Evolutionary conservation across 805 yeast species (phyloP).

Genomic region (Saturnispora dispora): DNA sequence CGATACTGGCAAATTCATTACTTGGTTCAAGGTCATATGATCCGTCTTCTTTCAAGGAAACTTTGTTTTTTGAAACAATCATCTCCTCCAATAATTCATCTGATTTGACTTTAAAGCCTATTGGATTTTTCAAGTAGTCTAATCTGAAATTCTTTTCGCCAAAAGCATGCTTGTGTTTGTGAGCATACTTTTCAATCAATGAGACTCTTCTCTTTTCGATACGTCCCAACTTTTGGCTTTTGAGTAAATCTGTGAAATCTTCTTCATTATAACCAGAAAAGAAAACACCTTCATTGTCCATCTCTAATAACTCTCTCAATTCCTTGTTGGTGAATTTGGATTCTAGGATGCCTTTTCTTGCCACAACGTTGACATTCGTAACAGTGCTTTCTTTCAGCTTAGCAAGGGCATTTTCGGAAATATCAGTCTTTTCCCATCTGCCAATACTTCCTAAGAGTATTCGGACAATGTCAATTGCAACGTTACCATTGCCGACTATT

Average conservation of each 20-base stretch:
- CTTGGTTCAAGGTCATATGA: slow-evolving; percentile 26
- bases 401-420: slow-evolving; percentile 50
- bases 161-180: slow-evolving; percentile 3
- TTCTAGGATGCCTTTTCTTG: slow-evolving; percentile 76
- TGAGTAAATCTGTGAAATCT: slow-evolving; percentile 25
- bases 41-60: slow-evolving; percentile 24
- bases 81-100: slow-evolving; percentile 36
- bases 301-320: slow-evolving; percentile 69
- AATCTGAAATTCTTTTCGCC: slow-evolving; percentile 47
- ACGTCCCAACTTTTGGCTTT: slow-evolving; percentile 33
- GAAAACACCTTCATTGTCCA: slow-evolving; percentile 37
- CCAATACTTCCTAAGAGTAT: slow-evolving; percentile 52
- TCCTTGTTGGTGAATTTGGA: slow-evolving; percentile 91
- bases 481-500: slow-evolving; percentile 95
- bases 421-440: slow-evolving; percentile 61
- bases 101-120: slow-evolving; percentile 33
- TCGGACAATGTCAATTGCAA: slow-evolving; percentile 85
- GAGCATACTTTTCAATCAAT: slow-evolving; percentile 46
- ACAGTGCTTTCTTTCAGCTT: slow-evolving; percentile 45
- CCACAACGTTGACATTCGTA: slow-evolving; percentile 62
- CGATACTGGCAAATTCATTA: slow-evolving; percentile 19
- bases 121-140: slow-evolving; percentile 62
- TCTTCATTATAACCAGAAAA: slow-evolving; percentile 40
- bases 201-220: slow-evolving; percentile 56
- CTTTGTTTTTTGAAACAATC: slow-evolving; percentile 39